These are phyloP conservation scores for Aspergillus pseudotamarii DNA, from an alignment of 2,329 filamentous ascomycete genomes.

Conservation along the genomic window DNA sequence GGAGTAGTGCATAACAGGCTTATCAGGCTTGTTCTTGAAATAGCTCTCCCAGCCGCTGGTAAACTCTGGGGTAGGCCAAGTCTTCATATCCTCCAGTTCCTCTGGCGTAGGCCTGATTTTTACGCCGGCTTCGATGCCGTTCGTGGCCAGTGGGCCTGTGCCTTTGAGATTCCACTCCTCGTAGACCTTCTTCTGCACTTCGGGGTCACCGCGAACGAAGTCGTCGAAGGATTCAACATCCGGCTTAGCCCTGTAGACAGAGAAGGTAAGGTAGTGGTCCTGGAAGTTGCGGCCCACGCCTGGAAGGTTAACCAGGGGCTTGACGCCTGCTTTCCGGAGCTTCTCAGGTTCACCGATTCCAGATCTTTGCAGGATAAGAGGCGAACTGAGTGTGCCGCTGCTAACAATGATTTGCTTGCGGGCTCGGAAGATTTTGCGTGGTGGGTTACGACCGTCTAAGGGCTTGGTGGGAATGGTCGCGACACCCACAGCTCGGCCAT, in stretches of 20 bases:
- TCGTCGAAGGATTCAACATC: constrained; percentile 79
- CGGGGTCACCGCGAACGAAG: constrained; percentile 73
- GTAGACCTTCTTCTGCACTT: constrained; percentile 72
- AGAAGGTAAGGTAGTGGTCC: constrained; percentile 74
- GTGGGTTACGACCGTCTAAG: constrained; percentile 56
- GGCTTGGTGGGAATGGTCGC: constrained; percentile 72
- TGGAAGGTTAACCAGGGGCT: constrained; percentile 70
- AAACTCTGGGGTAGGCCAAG: constrained; percentile 75
- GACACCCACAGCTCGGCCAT: constrained; percentile 71
- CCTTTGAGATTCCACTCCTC: constrained; percentile 79
- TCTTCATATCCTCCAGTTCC: constrained; percentile 69
- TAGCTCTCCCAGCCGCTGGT: constrained; percentile 73
- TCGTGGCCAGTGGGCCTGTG: constrained; percentile 75
- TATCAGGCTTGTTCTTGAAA: constrained; percentile 82
- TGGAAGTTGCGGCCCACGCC: constrained; percentile 78
- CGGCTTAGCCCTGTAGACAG: constrained; percentile 71
- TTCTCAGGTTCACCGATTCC: constrained; percentile 74
- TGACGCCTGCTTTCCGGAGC: constrained; percentile 67
- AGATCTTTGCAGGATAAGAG: constrained; percentile 73
- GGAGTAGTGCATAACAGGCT: constrained; percentile 84
- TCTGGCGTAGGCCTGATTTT: constrained; percentile 72
- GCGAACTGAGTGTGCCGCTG: constrained; percentile 72
- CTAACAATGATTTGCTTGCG: constrained; percentile 75
- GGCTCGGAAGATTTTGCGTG: constrained; percentile 64
- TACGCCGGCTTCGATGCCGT: constrained; percentile 78